Evolutionary conservation across 345 rosid species (phyloP).

Genomic region (Eutrema heterophyllum): DNA sequence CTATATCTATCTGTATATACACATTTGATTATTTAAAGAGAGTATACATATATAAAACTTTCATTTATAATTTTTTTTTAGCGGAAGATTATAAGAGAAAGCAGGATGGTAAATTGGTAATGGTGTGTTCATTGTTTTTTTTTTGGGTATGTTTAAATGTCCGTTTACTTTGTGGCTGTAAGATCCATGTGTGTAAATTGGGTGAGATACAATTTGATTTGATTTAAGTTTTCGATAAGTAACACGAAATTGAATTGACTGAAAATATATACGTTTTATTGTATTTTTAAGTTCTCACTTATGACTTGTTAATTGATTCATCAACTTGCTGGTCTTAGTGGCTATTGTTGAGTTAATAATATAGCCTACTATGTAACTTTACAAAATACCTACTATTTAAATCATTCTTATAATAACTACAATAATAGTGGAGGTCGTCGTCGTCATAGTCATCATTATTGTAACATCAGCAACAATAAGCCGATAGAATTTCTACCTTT

Average conservation of each 20-base stretch:
- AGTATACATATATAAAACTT: no score
- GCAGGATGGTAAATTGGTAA: not conserved
- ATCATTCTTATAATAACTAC: not conserved
- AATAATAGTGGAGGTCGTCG: not conserved
- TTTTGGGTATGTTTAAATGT: not conserved
- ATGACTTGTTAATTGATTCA: constrained; percentile 2
- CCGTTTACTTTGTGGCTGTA: not conserved
- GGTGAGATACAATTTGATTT: not conserved
- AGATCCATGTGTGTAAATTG: not conserved
- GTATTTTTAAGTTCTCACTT: not conserved
- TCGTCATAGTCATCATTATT: not conserved
- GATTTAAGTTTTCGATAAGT: not conserved
- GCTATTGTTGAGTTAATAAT: not conserved
- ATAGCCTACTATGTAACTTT: not conserved
- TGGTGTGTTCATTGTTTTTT: not conserved
- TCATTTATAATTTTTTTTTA: not conserved
- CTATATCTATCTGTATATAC: not conserved
- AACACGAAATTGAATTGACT: not conserved
- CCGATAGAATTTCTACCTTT: not conserved
- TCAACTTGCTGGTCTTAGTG: constrained; percentile 15
- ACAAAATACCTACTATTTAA: not conserved
- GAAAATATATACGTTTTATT: not conserved
- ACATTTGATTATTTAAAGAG: not conserved
- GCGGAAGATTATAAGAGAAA: not conserved
- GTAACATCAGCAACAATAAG: not conserved